A percentile compares a stretch with the other conserved stretches of the same genome.
Evolutionary conservation across 805 yeast genomes (phyloP).

Genomic region (Candida yuanshanica): DNA sequence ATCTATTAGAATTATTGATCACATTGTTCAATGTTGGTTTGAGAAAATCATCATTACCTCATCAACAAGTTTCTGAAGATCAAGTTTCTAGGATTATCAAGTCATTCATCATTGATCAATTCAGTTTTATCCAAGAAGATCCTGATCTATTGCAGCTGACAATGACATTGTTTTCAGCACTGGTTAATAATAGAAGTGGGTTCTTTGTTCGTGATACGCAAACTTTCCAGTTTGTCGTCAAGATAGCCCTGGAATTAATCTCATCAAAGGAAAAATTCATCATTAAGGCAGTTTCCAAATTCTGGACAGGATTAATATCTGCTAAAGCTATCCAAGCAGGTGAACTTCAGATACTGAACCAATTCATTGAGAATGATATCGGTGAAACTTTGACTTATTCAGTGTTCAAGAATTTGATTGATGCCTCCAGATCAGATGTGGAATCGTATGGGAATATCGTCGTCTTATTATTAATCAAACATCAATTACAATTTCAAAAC

Average conservation of each 20-base stretch:
- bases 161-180: slow-evolving; percentile 44
- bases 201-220: slow-evolving; percentile 34
- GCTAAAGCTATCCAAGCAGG: slow-evolving; percentile 40
- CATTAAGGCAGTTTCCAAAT: slow-evolving; percentile 43
- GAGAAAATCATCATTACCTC: background rate
- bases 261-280: slow-evolving; percentile 44
- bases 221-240: slow-evolving; percentile 21
- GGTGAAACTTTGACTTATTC: slow-evolving; percentile 28
- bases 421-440: slow-evolving; percentile 50
- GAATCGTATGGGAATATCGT: slow-evolving; percentile 51
- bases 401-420: slow-evolving; percentile 41
- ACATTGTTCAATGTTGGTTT: slow-evolving; percentile 17
- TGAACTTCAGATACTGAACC: slow-evolving; percentile 33
- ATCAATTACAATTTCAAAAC: slow-evolving; percentile 39
- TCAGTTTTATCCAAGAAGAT: slow-evolving; percentile 36
- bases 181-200: slow-evolving; percentile 45
- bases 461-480: slow-evolving; percentile 43
- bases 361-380: slow-evolving; percentile 25
- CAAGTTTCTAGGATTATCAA: slow-evolving; percentile 15
- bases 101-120: slow-evolving; percentile 13
- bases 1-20: slow-evolving; percentile 15
- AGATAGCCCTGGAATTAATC: slow-evolving; percentile 26
- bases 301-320: slow-evolving; percentile 44
- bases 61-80: slow-evolving; percentile 7
- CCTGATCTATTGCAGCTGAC: slow-evolving; percentile 54